phyloP scores from a whole-genome alignment of 371 early-diverging fungal species.

The Gilbertella persicaria region DNA sequence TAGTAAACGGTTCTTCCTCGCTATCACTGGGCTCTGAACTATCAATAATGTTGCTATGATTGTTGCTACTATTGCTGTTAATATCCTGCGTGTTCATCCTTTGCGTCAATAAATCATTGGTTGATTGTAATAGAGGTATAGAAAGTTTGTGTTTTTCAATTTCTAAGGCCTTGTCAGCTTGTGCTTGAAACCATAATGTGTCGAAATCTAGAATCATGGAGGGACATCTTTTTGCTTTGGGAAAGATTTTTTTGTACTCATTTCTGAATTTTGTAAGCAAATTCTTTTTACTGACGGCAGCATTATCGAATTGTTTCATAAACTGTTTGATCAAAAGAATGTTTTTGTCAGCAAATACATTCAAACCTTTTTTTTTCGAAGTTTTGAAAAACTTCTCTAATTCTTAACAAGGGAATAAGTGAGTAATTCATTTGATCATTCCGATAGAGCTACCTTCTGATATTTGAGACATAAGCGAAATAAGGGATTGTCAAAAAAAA shows the following conservation, averaged over 20 bases:
- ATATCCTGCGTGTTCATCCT: conserved; percentile 2
- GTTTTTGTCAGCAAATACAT: neutral
- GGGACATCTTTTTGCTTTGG: conserved; percentile 4
- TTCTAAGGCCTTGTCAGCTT: conserved; percentile 5
- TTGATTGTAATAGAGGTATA: conserved; percentile 4
- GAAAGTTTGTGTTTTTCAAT: conserved; percentile 6
- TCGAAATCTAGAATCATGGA: conserved; percentile 2
- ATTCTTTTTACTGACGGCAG: conserved; percentile 5
- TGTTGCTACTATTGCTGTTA: conserved; percentile 2
- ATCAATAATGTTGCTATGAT: neutral
- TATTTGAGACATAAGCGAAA: too few species aligned
- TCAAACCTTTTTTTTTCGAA: neutral
- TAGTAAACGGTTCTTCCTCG: conserved; percentile 3
- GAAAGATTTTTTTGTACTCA: conserved; percentile 6
- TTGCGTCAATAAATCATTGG: conserved; percentile 3
- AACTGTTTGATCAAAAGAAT: conserved; percentile 5
- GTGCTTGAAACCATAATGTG: neutral
- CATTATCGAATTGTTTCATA: conserved; percentile 5
- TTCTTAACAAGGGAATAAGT: conserved; percentile 2
- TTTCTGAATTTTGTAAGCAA: conserved; percentile 6
- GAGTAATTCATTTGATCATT: too few species aligned
- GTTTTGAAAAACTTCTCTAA: conserved; percentile 5
- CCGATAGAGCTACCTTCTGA: too few species aligned
- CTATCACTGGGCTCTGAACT: conserved; percentile 1
- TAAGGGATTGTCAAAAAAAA: too few species aligned